Evolutionary conservation across 257 asterid species (phyloP), one percentile per base, ranked within the genome.

Genomic region (Echites panduratus): DNA sequence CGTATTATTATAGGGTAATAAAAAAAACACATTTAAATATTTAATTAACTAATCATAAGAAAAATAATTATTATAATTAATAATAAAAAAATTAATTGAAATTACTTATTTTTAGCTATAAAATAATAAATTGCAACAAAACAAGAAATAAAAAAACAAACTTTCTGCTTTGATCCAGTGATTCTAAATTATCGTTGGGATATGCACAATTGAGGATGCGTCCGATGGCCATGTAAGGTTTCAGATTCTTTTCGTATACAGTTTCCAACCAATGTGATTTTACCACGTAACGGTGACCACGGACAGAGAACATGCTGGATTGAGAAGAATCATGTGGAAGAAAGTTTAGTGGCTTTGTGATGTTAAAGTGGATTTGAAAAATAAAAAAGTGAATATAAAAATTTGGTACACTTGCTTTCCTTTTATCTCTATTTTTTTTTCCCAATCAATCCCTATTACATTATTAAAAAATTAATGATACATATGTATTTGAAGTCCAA

Each of bases 221-320:
- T 62, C 53, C 73, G 24, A 32, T 41, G 70, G 32, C 29, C 9
- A 1, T 17, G n/a, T 27, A 43, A 32, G 63, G 45, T 77, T 45
- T 38, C 32, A 47, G 73, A 65, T 66, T 72, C 74, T 11, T 66
- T 56, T 63, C 1, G 17, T 32, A 2, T 35, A 53, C 43, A 49
- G 72, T 61, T 75, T 43, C 13, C 20, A 3, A 54, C 22, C 65
- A 81, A 74, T 74, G 56, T 2, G 49, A 64, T 29, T 17, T 9
- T 56, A 74, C 76, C 80, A 71, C 80, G 63, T 71, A 49, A 12
- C 53, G 35, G 82, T 82, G 82, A 77, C 82, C 82, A 68, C 22
- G 65, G 53, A 50, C 59, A 70, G n/a, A 16, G 14, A 54, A 17
- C 70, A 7, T 61, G 41, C 75, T 71, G 79, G 79, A 80, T 75